Base-by-base conservation (phyloP, 345 rosid genomes). In the Carallia pectinifolia region DNA sequence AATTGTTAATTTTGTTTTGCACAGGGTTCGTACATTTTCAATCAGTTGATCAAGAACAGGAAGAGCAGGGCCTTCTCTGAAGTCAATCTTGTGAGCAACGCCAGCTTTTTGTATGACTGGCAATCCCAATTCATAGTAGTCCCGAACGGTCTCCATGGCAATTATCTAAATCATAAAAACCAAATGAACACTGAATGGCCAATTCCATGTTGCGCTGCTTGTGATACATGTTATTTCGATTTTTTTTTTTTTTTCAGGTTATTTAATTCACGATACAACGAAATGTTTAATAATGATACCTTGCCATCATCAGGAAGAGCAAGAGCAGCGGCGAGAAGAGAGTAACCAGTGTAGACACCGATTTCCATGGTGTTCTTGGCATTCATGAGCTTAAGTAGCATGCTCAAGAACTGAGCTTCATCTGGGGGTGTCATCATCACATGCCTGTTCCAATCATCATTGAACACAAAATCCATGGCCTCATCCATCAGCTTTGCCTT, bases 301-400 rank as follows among this genome's bases (percentile, higher is more conserved):
- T 38, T 38, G 7, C 40, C 40, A 6, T 38, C 97, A 1, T 92
- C 89, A 0, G 99, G 99, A 61, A 95, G 82, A 71, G 99, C 99
- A 54, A 95, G 96, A 70, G 97, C 99, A 4, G 99, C 92, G 70
- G 98, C 94, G n/a, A 95, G 72, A 58, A 92, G 97, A 74, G 99
- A 95, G 82, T 92, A 92, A 31, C 98, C 99, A 27, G 99, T 95
- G 90, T 87, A 95, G 55, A 95, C 98, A 13, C 98, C 99, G n/a
- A 95, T 95, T 83, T 95, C 99, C 98, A 95, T 95, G 44, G 98
- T 92, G 90, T 92, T 92, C 85, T 95, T 92, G 55, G 98, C 99
- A 77, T 95, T 90, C 78, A 90, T 83, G 27, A 95, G 87, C 81
- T 95, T 95, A 53, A 92, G 79, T n/a, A 95, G 82, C 98, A 90